Conservation (phyloP, 768 basidiomycete species). For the Termitomyces sp. region DNA sequence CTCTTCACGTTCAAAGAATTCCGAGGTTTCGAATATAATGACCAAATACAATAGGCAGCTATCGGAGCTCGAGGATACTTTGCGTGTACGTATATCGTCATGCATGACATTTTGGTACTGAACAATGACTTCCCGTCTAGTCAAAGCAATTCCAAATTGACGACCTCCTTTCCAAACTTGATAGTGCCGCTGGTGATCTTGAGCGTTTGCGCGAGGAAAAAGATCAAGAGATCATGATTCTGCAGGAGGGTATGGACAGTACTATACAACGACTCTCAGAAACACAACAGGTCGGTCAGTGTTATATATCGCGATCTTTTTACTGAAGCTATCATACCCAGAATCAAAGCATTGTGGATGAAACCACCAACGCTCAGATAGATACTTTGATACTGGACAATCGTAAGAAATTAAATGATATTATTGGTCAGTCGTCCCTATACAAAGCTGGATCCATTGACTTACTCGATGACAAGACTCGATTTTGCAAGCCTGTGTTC, state of each 20-base stretch:
- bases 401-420: slow-evolving; percentile 95
- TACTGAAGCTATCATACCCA: slow-evolving; percentile 32
- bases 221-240: slow-evolving; percentile 93
- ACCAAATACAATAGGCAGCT: slow-evolving; percentile 95
- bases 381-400: slow-evolving; percentile 96
- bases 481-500: slow-evolving; percentile 92
- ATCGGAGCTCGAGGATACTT: slow-evolving; percentile 92
- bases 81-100: slow-evolving; percentile 58
- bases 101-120: slow-evolving; percentile 1
- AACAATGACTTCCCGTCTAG: slow-evolving; percentile 36
- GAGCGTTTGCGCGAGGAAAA: slow-evolving; percentile 91
- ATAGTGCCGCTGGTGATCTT: slow-evolving; percentile 70
- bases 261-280: slow-evolving; percentile 88
- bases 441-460: background rate
- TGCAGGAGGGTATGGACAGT: slow-evolving; percentile 93
- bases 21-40: slow-evolving; percentile 86
- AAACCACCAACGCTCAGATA: slow-evolving; percentile 94
- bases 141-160: slow-evolving; percentile 97
- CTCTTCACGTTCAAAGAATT: slow-evolving; percentile 84
- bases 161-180: slow-evolving; percentile 80
- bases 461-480: slow-evolving; percentile 63
- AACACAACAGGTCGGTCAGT: slow-evolving; percentile 66
- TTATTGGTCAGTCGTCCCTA: slow-evolving; percentile 66
- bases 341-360: slow-evolving; percentile 82
- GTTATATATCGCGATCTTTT: background rate